Percentiles rank a stretch among this genome's conserved stretches.
These are phyloP conservation scores for Phialophora verrucosa DNA, from an alignment of 2,329 filamentous ascomycete species.

Conservation along the genomic window DNA sequence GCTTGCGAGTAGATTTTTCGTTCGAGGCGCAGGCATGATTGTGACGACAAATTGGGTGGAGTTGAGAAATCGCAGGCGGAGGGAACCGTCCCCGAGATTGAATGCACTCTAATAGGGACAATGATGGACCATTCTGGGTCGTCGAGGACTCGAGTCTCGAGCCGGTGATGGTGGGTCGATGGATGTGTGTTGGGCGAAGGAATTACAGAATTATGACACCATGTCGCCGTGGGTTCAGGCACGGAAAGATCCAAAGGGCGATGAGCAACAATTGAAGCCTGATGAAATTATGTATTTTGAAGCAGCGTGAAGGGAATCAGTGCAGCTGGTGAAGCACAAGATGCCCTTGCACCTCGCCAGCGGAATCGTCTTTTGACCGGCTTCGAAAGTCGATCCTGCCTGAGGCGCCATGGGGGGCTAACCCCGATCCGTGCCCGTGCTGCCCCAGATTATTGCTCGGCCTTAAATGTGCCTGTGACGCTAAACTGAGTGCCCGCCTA, in stretches of 20 bases:
- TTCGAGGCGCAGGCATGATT: conserved; percentile 51
- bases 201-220: conserved; percentile 9
- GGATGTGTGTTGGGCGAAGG: neutral
- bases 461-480: conserved; percentile 7
- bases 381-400: conserved; percentile 6
- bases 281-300: neutral
- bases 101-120: conserved; percentile 8
- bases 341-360: conserved; percentile 17
- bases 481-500: conserved; percentile 9
- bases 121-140: conserved; percentile 28
- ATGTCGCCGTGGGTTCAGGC: conserved; percentile 8
- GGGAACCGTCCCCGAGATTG: conserved; percentile 7
- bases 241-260: neutral
- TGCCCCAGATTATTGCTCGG: conserved; percentile 19
- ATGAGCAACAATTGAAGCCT: neutral
- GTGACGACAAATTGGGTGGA: conserved; percentile 1
- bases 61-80: neutral
- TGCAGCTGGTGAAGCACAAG: conserved; percentile 11
- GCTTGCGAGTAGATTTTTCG: conserved; percentile 53
- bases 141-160: conserved; percentile 23
- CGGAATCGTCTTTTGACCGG: conserved; percentile 18
- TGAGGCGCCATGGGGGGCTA: conserved; percentile 1
- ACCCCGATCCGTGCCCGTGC: conserved; percentile 3
- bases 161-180: conserved; percentile 26
- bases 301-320: conserved; percentile 11